Evolutionary conservation across 768 basidiomycete genomes (phyloP).

Genomic region (Candolleomyces aberdarensis): DNA sequence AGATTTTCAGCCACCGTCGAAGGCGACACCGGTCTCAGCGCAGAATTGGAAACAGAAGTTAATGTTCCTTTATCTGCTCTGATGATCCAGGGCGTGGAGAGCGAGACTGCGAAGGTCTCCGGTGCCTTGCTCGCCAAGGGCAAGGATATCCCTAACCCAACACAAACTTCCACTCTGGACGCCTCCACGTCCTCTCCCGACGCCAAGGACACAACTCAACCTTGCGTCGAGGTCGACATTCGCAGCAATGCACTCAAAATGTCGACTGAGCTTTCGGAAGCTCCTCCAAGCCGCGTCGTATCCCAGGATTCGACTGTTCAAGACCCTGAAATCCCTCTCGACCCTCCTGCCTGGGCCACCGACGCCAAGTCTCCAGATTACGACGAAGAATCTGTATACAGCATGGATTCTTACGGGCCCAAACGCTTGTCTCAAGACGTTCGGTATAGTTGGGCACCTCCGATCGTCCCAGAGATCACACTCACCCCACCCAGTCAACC

Average conservation of each 20-base stretch:
- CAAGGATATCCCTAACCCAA: neutral
- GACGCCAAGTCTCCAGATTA: neutral
- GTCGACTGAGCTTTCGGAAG: neutral
- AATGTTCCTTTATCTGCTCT: conserved; percentile 1
- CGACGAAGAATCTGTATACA: conserved; percentile 6
- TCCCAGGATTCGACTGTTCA: neutral
- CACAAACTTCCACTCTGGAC: neutral
- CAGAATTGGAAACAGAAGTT: neutral
- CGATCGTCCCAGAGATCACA: neutral
- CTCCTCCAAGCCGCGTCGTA: neutral
- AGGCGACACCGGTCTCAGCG: too few relatives aligned
- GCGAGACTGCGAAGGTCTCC: neutral
- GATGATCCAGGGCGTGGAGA: neutral
- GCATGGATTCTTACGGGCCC: neutral
- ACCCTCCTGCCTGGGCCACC: neutral
- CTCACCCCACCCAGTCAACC: neutral
- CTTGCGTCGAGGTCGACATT: neutral
- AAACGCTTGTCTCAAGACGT: neutral
- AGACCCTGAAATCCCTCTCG: neutral
- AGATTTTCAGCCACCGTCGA: neutral
- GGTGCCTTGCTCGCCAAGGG: neutral
- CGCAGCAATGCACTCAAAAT: neutral
- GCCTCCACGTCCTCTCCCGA: neutral
- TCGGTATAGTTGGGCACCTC: neutral
- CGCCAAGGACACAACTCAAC: neutral